phyloP scores from a whole-genome alignment of 1,139 yeast species.

The Waltiozyma sp. region DNA sequence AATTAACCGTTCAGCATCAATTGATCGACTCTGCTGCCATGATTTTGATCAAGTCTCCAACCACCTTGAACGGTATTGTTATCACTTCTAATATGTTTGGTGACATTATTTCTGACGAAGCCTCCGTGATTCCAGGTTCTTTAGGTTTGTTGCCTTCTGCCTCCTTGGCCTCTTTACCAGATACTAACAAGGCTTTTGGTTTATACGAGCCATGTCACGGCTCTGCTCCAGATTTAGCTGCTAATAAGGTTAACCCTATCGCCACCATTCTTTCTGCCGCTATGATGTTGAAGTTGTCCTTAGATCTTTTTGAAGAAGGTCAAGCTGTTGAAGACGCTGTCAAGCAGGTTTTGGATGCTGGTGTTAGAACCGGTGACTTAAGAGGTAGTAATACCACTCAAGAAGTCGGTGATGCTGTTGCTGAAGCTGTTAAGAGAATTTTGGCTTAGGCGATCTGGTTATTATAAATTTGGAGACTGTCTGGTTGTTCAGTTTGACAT shows the following conservation, averaged over 20 bases:
- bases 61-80: slow-evolving; percentile 80
- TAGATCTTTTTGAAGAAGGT: slow-evolving; percentile 75
- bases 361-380: slow-evolving; percentile 84
- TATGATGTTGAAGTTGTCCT: slow-evolving; percentile 89
- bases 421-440: slow-evolving; percentile 54
- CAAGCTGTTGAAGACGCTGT: slow-evolving; percentile 87
- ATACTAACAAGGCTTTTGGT: slow-evolving; percentile 87
- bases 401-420: slow-evolving; percentile 92
- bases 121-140: slow-evolving; percentile 95
- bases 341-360: slow-evolving; percentile 64
- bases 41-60: slow-evolving; percentile 88
- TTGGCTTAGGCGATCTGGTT: slow-evolving; percentile 29
- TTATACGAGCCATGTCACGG: slow-evolving; percentile 98
- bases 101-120: slow-evolving; percentile 95
- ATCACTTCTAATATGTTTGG: slow-evolving; percentile 97
- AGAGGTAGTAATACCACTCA: slow-evolving; percentile 69
- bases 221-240: slow-evolving; percentile 88
- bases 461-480: no score
- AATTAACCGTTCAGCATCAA: slow-evolving; percentile 77
- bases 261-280: slow-evolving; percentile 94
- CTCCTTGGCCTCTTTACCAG: slow-evolving; percentile 90
- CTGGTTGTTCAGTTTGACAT: no score
- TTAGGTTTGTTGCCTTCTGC: slow-evolving; percentile 94
- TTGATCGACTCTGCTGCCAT: slow-evolving; percentile 97
- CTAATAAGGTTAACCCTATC: slow-evolving; percentile 84